These are phyloP conservation scores for Cladophialophora carrionii DNA, from an alignment of 2,329 filamentous ascomycete genomes.

Conservation along the genomic window DNA sequence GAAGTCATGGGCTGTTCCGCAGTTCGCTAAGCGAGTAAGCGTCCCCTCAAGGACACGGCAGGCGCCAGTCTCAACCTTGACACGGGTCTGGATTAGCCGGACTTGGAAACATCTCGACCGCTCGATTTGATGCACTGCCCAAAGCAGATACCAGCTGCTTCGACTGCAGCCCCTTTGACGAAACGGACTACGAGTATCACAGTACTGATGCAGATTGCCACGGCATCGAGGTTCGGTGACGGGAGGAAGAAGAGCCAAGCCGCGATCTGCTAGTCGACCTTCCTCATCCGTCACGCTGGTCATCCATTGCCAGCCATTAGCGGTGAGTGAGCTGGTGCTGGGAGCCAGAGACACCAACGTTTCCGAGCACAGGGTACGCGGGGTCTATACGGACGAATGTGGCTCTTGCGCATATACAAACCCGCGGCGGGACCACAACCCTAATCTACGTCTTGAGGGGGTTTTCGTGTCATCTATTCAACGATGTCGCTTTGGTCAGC, in stretches of 20 bases:
- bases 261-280: constrained; percentile 2
- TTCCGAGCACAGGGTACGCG: background rate
- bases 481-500: background rate
- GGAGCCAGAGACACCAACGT: background rate
- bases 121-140: background rate
- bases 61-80: background rate
- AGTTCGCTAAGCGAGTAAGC: background rate
- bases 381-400: background rate
- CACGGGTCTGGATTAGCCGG: background rate
- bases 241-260: constrained; percentile 3
- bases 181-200: background rate
- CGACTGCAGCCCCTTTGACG: background rate
- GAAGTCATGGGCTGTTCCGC: background rate
- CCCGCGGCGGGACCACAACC: background rate
- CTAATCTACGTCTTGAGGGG: background rate
- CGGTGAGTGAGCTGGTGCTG: background rate
- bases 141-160: background rate
- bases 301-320: background rate
- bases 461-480: no score
- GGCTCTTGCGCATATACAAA: background rate
- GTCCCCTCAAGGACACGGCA: background rate
- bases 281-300: background rate
- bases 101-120: background rate
- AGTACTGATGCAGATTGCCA: background rate
- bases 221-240: background rate